phyloP scores from a whole-genome alignment of 768 basidiomycete genomes.

The Gyrodon lividus region DNA sequence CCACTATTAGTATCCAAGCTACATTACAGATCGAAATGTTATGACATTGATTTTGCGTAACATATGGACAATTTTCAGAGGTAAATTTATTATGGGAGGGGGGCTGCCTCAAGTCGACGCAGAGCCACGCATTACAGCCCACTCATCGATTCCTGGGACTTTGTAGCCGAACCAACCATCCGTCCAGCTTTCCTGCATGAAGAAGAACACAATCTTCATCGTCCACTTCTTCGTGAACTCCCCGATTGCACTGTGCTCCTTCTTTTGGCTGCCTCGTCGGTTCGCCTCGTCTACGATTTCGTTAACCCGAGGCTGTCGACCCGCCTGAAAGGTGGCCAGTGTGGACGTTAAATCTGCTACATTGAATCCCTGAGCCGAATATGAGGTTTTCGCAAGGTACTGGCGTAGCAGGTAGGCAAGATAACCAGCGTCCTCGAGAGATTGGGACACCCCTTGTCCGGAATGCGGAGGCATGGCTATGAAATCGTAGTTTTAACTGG shows the following conservation, averaged over 20 bases:
- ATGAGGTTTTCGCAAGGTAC: slow-evolving; percentile 4
- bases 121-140: slow-evolving; percentile 3
- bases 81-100: not conserved
- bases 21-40: too few relatives aligned
- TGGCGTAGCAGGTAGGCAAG: slow-evolving; percentile 28
- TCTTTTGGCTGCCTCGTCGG: slow-evolving; percentile 25
- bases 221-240: slow-evolving; percentile 25
- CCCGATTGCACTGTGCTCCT: slow-evolving; percentile 15
- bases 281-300: slow-evolving; percentile 29
- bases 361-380: not conserved
- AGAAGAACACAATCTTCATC: slow-evolving; percentile 21
- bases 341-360: slow-evolving; percentile 13
- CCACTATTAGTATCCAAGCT: too few relatives aligned
- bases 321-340: slow-evolving; percentile 23
- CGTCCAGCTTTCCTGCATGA: slow-evolving; percentile 27
- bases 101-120: not conserved
- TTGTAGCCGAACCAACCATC: slow-evolving; percentile 31
- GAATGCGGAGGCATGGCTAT: slow-evolving; percentile 33
- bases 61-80: too few relatives aligned
- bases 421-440: slow-evolving; percentile 30
- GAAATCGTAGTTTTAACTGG: not conserved
- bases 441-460: slow-evolving; percentile 32
- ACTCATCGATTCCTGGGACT: slow-evolving; percentile 28
- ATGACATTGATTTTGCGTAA: too few relatives aligned
- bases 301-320: slow-evolving; percentile 24